phyloP scores from a whole-genome alignment of 805 yeast genomes.

The Cyberlindnera mississippiensis region DNA sequence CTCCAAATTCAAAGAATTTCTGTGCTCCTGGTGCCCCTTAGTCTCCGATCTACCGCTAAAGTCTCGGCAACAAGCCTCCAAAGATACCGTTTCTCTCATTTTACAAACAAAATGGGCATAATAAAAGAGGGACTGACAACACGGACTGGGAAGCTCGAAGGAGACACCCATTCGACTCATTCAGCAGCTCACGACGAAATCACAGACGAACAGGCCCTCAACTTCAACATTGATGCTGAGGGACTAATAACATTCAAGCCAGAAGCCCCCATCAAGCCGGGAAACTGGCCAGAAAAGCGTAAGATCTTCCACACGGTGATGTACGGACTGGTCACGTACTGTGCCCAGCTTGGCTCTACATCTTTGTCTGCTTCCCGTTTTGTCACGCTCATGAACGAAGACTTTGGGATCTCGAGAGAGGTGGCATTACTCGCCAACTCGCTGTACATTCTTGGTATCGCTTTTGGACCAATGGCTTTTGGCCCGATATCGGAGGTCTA shows the following conservation, averaged over 20 bases:
- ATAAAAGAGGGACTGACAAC: background rate
- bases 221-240: conserved; percentile 11
- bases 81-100: too few relatives aligned
- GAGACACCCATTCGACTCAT: conserved; percentile 2
- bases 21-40: too few relatives aligned
- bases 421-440: conserved; percentile 52
- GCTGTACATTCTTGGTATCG: conserved; percentile 61
- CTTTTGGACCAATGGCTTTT: conserved; percentile 54
- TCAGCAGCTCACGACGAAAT: background rate
- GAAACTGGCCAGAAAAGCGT: conserved; percentile 33
- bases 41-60: too few relatives aligned
- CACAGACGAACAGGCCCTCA: conserved; percentile 1
- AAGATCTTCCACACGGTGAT: conserved; percentile 37
- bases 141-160: background rate
- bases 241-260: conserved; percentile 15
- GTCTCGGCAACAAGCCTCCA: too few relatives aligned
- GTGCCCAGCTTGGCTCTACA: conserved; percentile 50
- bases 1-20: too few relatives aligned
- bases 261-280: conserved; percentile 23
- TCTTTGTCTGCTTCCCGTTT: conserved; percentile 38
- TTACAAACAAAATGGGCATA: too few relatives aligned
- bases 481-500: conserved; percentile 49
- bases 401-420: conserved; percentile 41
- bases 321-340: conserved; percentile 38
- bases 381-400: conserved; percentile 29